These are phyloP conservation scores for Metschnikowia gelsemii DNA, from an alignment of 805 yeast genomes.

Conservation along the genomic window DNA sequence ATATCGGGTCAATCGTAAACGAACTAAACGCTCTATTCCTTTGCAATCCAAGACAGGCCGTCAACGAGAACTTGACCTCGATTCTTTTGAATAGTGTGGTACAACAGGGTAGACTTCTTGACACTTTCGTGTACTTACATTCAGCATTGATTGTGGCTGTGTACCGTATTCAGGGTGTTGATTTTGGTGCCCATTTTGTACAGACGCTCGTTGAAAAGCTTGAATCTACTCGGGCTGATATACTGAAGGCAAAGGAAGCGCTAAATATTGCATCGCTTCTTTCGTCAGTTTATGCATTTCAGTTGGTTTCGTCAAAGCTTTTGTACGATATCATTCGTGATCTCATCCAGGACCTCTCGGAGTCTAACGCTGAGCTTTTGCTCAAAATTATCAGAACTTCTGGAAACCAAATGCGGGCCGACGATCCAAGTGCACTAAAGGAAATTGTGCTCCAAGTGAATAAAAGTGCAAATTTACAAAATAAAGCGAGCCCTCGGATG, in stretches of 20 bases:
- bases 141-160: conserved; percentile 75
- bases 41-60: conserved; percentile 73
- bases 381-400: conserved; percentile 69
- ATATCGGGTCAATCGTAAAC: conserved; percentile 64
- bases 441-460: conserved; percentile 64
- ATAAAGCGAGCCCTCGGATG: conserved; percentile 54
- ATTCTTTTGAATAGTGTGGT: conserved; percentile 64
- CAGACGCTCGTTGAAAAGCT: conserved; percentile 77
- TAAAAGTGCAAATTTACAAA: conserved; percentile 30
- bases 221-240: conserved; percentile 40
- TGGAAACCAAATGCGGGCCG: conserved; percentile 84
- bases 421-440: conserved; percentile 83
- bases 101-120: conserved; percentile 64
- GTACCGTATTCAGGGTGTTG: conserved; percentile 77
- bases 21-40: conserved; percentile 65
- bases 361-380: conserved; percentile 73
- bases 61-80: conserved; percentile 65
- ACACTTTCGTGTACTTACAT: conserved; percentile 75
- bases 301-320: conserved; percentile 68
- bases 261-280: conserved; percentile 71
- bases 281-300: conserved; percentile 74
- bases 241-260: conserved; percentile 43
- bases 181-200: conserved; percentile 82
- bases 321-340: conserved; percentile 71
- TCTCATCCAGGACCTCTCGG: conserved; percentile 57